These are phyloP conservation scores for Atalantia buxifolia DNA, from an alignment of 345 rosid genomes.

Conservation along the genomic window DNA sequence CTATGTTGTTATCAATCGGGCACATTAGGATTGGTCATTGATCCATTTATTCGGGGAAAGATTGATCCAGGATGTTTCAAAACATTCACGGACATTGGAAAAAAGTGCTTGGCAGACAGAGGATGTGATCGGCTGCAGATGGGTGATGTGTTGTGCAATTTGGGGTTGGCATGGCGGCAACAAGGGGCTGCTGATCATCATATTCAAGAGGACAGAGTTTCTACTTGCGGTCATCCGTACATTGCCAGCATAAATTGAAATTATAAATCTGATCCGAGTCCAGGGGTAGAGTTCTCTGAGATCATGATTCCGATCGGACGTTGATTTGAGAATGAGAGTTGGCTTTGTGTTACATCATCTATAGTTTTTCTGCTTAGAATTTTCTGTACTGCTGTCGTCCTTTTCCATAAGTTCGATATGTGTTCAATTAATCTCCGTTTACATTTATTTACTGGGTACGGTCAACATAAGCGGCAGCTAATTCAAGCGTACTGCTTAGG, in stretches of 20 bases:
- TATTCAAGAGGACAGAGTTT: neutral
- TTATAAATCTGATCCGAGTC: neutral
- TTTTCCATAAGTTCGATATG: too few relatives aligned
- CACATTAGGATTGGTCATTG: conserved; percentile 17
- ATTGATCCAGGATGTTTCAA: conserved; percentile 13
- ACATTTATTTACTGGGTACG: too few relatives aligned
- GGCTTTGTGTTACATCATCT: too few relatives aligned
- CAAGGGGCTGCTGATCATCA: neutral
- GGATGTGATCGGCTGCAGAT: conserved; percentile 20
- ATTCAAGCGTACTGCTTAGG: too few relatives aligned
- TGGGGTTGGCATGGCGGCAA: conserved; percentile 19
- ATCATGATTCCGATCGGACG: neutral
- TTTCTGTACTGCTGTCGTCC: too few relatives aligned
- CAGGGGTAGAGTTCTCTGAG: conserved; percentile 2
- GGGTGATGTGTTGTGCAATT: conserved; percentile 20
- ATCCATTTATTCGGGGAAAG: conserved; percentile 25
- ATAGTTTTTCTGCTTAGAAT: neutral
- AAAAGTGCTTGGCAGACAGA: conserved; percentile 15
- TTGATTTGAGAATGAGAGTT: neutral
- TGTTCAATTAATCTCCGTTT: too few relatives aligned
- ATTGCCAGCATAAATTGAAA: too few relatives aligned
- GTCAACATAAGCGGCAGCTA: too few relatives aligned
- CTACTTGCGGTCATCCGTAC: neutral
- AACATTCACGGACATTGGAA: conserved; percentile 13
- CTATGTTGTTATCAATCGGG: conserved; percentile 20